These are phyloP conservation scores for Opeltia flavorubescens DNA, from an alignment of 495 filamentous ascomycete species.

Conservation along the genomic window DNA sequence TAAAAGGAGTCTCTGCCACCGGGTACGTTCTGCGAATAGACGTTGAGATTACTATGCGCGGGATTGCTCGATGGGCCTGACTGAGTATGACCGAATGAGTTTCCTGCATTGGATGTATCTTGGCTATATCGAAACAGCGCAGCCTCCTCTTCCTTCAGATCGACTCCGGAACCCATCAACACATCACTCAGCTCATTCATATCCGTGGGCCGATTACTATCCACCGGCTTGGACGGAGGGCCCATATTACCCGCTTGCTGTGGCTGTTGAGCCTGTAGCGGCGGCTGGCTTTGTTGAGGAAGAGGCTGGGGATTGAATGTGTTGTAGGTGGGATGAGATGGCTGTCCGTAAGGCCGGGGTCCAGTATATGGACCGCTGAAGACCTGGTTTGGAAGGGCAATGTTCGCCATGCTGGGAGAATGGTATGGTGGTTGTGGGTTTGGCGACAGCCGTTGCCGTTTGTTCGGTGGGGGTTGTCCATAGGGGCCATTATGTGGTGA, in stretches of 20 bases:
- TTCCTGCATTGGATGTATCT: slow-evolving; percentile 13
- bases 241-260: slow-evolving; percentile 52
- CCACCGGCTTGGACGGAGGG: slow-evolving; percentile 60
- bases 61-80: slow-evolving; percentile 21
- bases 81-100: slow-evolving; percentile 29
- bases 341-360: slow-evolving; percentile 13
- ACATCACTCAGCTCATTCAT: slow-evolving; percentile 64
- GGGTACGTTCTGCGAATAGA: slow-evolving; percentile 34
- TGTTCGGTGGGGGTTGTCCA: slow-evolving; percentile 36
- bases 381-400: slow-evolving; percentile 18
- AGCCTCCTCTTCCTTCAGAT: slow-evolving; percentile 71
- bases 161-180: slow-evolving; percentile 62
- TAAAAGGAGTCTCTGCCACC: slow-evolving; percentile 37
- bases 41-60: slow-evolving; percentile 30
- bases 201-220: slow-evolving; percentile 44
- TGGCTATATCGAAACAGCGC: slow-evolving; percentile 44
- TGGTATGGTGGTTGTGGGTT: slow-evolving; percentile 41
- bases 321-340: slow-evolving; percentile 15
- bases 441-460: slow-evolving; percentile 57
- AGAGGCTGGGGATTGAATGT: slow-evolving; percentile 14
- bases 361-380: slow-evolving; percentile 17
- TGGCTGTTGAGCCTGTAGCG: slow-evolving; percentile 9
- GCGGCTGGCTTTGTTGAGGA: background rate
- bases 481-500: slow-evolving; percentile 33
- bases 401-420: slow-evolving; percentile 33